Evolutionary conservation across 2,329 filamentous ascomycete genomes (phyloP).

Genomic region (Cordyceps cicadae): DNA sequence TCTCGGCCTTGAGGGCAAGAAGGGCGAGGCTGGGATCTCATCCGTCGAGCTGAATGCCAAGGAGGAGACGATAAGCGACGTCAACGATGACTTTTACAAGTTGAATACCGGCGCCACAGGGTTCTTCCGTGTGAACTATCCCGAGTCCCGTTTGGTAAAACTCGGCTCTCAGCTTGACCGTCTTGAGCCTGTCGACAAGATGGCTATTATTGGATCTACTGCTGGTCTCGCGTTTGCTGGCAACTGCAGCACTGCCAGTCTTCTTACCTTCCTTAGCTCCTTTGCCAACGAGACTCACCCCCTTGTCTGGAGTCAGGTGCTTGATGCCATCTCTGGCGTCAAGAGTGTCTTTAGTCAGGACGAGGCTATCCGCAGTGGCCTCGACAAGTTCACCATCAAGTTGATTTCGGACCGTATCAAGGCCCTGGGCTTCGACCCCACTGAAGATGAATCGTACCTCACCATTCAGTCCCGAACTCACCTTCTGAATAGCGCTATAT

Average conservation of each 20-base stretch:
- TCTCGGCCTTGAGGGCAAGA: constrained; percentile 71
- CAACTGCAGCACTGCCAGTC: constrained; percentile 68
- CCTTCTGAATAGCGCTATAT: constrained; percentile 66
- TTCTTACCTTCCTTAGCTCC: constrained; percentile 78
- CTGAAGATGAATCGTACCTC: constrained; percentile 71
- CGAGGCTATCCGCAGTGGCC: constrained; percentile 57
- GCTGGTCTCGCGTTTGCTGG: constrained; percentile 84
- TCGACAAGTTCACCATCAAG: constrained; percentile 72
- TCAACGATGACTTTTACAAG: constrained; percentile 82
- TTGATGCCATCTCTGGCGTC: constrained; percentile 66
- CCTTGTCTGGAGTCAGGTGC: constrained; percentile 80
- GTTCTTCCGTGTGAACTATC: constrained; percentile 89
- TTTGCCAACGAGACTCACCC: constrained; percentile 76
- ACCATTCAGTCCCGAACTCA: constrained; percentile 74
- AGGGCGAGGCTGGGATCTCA: constrained; percentile 52
- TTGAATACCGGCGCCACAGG: constrained; percentile 84
- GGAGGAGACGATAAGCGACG: constrained; percentile 64
- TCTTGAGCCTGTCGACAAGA: constrained; percentile 80
- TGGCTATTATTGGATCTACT: constrained; percentile 83
- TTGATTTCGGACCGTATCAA: constrained; percentile 68
- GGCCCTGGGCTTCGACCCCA: constrained; percentile 78
- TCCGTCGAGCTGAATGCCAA: constrained; percentile 65
- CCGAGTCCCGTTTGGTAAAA: constrained; percentile 70
- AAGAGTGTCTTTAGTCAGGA: constrained; percentile 81
- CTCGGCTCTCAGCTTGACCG: constrained; percentile 69